phyloP scores from a whole-genome alignment of 1,284 basidiomycete species.

The Ustilago loliicola region DNA sequence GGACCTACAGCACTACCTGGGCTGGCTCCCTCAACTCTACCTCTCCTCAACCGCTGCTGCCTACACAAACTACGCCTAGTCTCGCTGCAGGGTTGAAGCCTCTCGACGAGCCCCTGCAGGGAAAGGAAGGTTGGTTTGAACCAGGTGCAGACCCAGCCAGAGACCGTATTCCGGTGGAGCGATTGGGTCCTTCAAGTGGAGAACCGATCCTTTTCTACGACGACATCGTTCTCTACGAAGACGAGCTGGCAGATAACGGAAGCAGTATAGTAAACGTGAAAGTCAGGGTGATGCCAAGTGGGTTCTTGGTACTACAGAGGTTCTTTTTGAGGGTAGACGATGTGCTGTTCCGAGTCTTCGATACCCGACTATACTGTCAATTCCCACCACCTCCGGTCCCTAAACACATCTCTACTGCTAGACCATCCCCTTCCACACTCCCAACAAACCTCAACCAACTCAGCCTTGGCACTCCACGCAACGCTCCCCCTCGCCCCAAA shows the following conservation, averaged over 20 bases:
- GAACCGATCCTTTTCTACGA: constrained; percentile 70
- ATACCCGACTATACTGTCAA: constrained; percentile 90
- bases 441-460: constrained; percentile 12
- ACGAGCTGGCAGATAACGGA: constrained; percentile 70
- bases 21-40: constrained; percentile 75
- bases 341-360: constrained; percentile 90
- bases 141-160: constrained; percentile 55
- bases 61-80: neutral
- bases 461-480: constrained; percentile 14
- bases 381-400: constrained; percentile 72
- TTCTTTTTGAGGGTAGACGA: constrained; percentile 96
- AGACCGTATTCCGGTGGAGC: constrained; percentile 67
- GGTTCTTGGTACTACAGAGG: constrained; percentile 88
- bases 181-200: constrained; percentile 59
- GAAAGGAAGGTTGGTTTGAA: constrained; percentile 25
- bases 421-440: neutral
- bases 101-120: neutral
- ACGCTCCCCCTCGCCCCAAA: no score
- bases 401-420: neutral
- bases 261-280: constrained; percentile 67
- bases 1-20: constrained; percentile 96
- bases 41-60: constrained; percentile 23
- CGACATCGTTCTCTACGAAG: constrained; percentile 68
- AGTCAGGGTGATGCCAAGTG: constrained; percentile 93
- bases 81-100: constrained; percentile 1